Percentiles rank a stretch among this genome's conserved stretches.
These are phyloP conservation scores for Coemansia sp. DNA, from an alignment of 192 early-diverging fungal genomes.

Conservation along the genomic window DNA sequence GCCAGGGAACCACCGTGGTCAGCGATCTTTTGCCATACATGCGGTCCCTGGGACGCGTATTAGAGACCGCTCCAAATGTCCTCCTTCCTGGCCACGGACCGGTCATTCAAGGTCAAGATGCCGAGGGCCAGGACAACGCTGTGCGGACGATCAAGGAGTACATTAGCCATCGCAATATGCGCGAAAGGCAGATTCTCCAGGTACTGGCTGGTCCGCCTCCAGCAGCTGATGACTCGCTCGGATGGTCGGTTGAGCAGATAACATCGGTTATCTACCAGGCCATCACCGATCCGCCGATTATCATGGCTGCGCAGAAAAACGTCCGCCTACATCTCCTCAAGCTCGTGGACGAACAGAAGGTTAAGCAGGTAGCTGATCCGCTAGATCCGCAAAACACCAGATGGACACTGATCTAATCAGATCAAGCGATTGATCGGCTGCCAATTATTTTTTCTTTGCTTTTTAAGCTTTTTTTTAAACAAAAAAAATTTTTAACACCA, in stretches of 20 bases:
- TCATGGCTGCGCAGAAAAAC: conserved; percentile 39
- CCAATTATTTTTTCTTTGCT: conserved; percentile 11
- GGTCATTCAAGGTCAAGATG: conserved; percentile 55
- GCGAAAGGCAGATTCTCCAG: conserved; percentile 71
- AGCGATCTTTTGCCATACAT: conserved; percentile 70
- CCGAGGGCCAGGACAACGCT: conserved; percentile 44
- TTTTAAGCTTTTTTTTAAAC: background rate
- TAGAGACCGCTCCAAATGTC: conserved; percentile 32
- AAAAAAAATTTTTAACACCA: conserved; percentile 11
- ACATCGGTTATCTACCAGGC: conserved; percentile 31
- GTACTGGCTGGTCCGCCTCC: conserved; percentile 25
- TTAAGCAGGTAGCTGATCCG: background rate
- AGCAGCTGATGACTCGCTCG: background rate
- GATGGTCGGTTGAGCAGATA: conserved; percentile 24
- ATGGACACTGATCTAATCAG: conserved; percentile 29
- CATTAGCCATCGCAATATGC: conserved; percentile 69
- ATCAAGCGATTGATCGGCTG: background rate
- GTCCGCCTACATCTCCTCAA: conserved; percentile 33
- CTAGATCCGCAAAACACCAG: background rate
- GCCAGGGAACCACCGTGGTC: conserved; percentile 80
- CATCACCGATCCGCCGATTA: conserved; percentile 31
- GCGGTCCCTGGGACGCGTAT: conserved; percentile 57
- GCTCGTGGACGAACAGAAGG: conserved; percentile 21
- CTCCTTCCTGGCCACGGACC: conserved; percentile 82
- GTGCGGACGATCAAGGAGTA: conserved; percentile 66